Conservation (phyloP, 441 rosid genomes). For the Daphne laureola region DNA sequence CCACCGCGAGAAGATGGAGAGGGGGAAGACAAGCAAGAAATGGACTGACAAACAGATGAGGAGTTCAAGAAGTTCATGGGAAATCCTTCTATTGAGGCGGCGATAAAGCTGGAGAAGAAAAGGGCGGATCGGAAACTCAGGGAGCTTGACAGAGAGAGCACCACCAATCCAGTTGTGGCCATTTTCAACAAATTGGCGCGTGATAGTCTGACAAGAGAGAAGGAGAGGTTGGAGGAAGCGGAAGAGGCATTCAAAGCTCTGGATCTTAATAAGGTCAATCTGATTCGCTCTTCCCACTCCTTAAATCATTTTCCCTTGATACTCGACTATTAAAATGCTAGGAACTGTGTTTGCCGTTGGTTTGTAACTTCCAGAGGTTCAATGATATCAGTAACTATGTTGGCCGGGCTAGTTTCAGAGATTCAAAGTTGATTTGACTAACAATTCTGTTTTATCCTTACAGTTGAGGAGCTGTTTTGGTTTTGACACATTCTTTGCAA, state of each 20-base stretch:
- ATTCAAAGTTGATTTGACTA: too few relatives aligned
- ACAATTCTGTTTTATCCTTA: background rate
- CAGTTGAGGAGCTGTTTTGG: constrained; percentile 89
- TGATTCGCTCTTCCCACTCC: background rate
- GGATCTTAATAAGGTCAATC: constrained; percentile 78
- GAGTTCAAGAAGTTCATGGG: constrained; percentile 97
- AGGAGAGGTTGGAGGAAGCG: constrained; percentile 74
- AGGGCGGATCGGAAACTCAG: constrained; percentile 85
- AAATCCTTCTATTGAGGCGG: constrained; percentile 89
- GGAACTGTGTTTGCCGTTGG: too few relatives aligned
- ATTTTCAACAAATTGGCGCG: constrained; percentile 51
- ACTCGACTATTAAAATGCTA: too few relatives aligned
- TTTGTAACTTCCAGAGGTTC: too few relatives aligned
- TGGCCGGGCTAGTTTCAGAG: too few relatives aligned
- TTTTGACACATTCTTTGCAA: constrained; percentile 77
- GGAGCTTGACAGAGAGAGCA: constrained; percentile 61
- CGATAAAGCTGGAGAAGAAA: constrained; percentile 90
- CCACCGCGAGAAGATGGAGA: constrained; percentile 16
- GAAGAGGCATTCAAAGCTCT: constrained; percentile 79
- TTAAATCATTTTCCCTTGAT: too few relatives aligned
- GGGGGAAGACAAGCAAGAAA: constrained; percentile 47
- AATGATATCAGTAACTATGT: too few relatives aligned
- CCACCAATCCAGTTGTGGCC: constrained; percentile 42
- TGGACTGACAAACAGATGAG: constrained; percentile 85
- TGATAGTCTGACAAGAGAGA: constrained; percentile 56